Base-by-base conservation (phyloP, 345 rosid species). In the Carallia brachiata region DNA sequence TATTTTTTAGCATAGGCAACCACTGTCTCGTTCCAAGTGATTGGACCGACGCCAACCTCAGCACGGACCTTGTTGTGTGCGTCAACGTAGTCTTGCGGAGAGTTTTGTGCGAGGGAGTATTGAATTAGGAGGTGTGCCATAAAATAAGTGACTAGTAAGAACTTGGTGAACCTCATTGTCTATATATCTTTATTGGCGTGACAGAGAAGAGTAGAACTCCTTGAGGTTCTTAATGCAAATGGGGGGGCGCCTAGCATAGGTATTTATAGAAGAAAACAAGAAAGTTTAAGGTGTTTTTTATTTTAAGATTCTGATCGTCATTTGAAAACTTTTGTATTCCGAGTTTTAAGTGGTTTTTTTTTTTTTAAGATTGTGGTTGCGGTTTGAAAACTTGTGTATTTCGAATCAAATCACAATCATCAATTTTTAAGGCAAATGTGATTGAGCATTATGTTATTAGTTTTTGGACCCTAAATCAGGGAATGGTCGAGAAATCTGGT, bases 11-110 rank as follows among this genome's bases (percentile, higher is more conserved):
- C 74, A 3, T 77, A 82, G 30, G 58, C 66, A 0, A 65, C 81
- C 5, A 79, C 27, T 2, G 40, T 67, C 9, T 19, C 15, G 50
- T 79, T 62, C 83, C 82, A 83, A 0, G 58, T 6, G 0, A 83
- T 7, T 0, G 69, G 69, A 0, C 37, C 74, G 12, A 79, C 62
- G 2, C 80, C 81, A 3, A 77, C 73, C 31, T 40, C 48, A 0
- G 73, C 63, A 0, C 68, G 75, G 5, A 58, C 70, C 0, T 34
- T 57, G 15, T 82, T 78, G 34, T 82, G 80, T 6, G 80, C 73
- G 1, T 63, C 27, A 0, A 82, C 61, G 17, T 60, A 74, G 66
- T 74, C 81, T 28, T 34, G 55, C 23, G 50, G 65, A 23, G 67
- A 34, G 34, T 36, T 48, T 0, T 71, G 65, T 28, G 72, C 72